These are phyloP conservation scores for Lonicera japonica DNA, from an alignment of 129 eudicot species.

Conservation along the genomic window DNA sequence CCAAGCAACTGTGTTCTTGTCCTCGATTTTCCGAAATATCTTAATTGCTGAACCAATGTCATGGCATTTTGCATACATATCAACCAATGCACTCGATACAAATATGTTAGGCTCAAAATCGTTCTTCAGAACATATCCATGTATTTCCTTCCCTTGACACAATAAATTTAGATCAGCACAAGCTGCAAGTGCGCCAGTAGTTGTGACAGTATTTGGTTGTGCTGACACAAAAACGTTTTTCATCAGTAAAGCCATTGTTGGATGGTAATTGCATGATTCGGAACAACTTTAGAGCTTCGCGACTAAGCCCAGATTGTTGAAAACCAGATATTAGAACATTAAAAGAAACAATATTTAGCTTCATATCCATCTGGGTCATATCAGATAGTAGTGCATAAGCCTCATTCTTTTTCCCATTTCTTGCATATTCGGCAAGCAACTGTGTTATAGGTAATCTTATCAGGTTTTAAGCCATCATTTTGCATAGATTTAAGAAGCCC, in stretches of 20 bases:
- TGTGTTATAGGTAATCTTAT: slow-evolving; percentile 26
- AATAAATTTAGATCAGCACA: slow-evolving; percentile 26
- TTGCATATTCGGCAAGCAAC: slow-evolving; percentile 20
- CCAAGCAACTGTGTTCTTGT: slow-evolving; percentile 29
- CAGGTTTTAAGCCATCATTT: slow-evolving; percentile 23
- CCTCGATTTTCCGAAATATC: slow-evolving; percentile 19
- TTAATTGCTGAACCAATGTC: slow-evolving; percentile 21
- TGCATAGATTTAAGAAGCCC: slow-evolving; percentile 18
- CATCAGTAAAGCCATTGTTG: background rate
- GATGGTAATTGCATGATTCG: slow-evolving; percentile 20
- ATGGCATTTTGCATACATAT: slow-evolving; percentile 34
- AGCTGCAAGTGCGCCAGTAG: slow-evolving; percentile 34
- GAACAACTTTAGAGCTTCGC: slow-evolving; percentile 21
- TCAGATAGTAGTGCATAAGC: slow-evolving; percentile 14
- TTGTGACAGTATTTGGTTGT: slow-evolving; percentile 20
- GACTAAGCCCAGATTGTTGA: slow-evolving; percentile 19
- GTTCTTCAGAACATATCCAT: slow-evolving; percentile 26
- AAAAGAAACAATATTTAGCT: slow-evolving; percentile 9
- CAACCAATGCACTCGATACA: slow-evolving; percentile 33
- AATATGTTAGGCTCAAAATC: slow-evolving; percentile 22
- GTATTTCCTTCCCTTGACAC: slow-evolving; percentile 30
- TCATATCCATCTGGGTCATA: slow-evolving; percentile 11
- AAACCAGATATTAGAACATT: slow-evolving; percentile 24
- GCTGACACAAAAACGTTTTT: background rate
- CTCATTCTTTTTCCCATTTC: slow-evolving; percentile 15